These are phyloP conservation scores for Inga oerstediana DNA, from an alignment of 306 rosid genomes.

Conservation along the genomic window DNA sequence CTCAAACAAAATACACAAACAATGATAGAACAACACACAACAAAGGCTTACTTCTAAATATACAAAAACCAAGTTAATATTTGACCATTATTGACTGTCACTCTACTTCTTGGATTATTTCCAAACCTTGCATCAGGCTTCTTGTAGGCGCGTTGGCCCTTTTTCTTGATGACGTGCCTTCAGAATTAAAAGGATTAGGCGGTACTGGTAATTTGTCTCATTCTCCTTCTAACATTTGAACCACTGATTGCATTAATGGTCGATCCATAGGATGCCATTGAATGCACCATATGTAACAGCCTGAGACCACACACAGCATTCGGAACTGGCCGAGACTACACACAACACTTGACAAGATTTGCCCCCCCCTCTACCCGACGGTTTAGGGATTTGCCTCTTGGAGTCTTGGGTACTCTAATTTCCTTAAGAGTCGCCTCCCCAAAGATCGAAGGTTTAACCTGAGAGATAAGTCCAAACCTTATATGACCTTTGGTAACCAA, in stretches of 20 bases:
- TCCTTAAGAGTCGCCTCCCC: too few species aligned
- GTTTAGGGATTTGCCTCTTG: too few species aligned
- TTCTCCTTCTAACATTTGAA: background rate
- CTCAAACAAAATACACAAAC: background rate
- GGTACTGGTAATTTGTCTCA: background rate
- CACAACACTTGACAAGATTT: background rate
- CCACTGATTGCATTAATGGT: background rate
- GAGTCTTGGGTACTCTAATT: too few species aligned
- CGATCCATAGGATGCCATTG: background rate
- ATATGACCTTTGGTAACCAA: too few species aligned
- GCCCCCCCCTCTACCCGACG: too few species aligned
- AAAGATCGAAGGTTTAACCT: too few species aligned
- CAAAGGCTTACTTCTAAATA: background rate
- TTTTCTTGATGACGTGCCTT: background rate
- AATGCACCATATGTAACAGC: background rate
- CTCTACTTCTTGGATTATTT: background rate
- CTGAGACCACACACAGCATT: too few species aligned
- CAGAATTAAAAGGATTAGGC: background rate
- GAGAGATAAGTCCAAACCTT: background rate
- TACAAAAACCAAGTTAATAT: background rate
- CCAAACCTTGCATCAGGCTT: background rate
- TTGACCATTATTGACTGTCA: background rate
- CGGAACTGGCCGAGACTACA: too few species aligned
- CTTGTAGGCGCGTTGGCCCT: background rate
- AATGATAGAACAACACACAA: background rate